Evolutionary conservation across 1,139 yeast genomes (phyloP), one percentile per base, ranked within the genome.

Genomic region (Saccharomycopsis phalli): DNA sequence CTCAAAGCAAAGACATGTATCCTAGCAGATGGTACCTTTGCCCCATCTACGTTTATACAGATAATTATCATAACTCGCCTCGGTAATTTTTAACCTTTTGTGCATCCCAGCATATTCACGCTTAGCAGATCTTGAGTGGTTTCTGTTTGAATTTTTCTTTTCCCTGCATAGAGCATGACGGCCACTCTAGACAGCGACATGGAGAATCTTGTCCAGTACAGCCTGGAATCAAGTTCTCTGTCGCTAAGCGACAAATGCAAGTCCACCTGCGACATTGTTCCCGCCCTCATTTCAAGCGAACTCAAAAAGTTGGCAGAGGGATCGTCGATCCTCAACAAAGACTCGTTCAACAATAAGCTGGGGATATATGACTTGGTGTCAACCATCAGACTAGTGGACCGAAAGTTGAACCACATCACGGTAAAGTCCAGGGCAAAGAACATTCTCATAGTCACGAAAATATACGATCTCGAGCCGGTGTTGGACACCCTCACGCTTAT

Each of bases 391-490:
- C 67, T 70, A 63, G 61, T 72, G 45, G 76, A 75, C 30, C 61
- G 65, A 38, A 69, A 69, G 49, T 56, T 72, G 32, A 61, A 71
- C 26, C 62, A 62, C 42, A 74, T 76, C 20, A 70, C 80, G 11
- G 74, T 81, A 51, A 77, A 75, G 47, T 60, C 80, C 40, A 72
- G 71, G 45, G 77, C 78, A 29, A 58, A 63, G 38, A 72, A 76
- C 22, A 69, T 81, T 34, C 66, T 81, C 68, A 67, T 81, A 19
- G 74, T 80, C n/a, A 74, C 87, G 34, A 81, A 81, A 57, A 75
- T 83, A 3, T 66, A 76, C 49, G 91, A 81, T 54, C 65, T 69
- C 41, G 66, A 73, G 21, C 69, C 82, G 29, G 69, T 76, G 16
- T 61, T 61, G 39, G 60, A 72, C 48, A 76, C 87, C 0, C 55